These are phyloP conservation scores for Infundibulicybe gibba DNA, from an alignment of 768 basidiomycete genomes.

Conservation along the genomic window DNA sequence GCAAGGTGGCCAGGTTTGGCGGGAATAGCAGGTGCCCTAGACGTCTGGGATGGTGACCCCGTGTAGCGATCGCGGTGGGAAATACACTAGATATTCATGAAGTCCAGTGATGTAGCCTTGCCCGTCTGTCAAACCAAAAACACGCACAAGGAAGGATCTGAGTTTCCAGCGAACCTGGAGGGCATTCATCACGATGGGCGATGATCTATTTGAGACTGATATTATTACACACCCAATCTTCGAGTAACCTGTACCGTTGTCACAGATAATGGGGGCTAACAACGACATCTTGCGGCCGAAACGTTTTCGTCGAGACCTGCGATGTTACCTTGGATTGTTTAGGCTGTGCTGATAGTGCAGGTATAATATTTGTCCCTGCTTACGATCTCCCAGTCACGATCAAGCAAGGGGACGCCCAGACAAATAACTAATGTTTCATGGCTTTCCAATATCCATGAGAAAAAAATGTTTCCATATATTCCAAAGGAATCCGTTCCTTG, in stretches of 20 bases:
- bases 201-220: background rate
- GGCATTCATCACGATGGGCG: conserved; percentile 2
- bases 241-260: conserved; percentile 96
- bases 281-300: conserved; percentile 54
- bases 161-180: conserved; percentile 92
- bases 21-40: conserved; percentile 76
- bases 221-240: conserved; percentile 82
- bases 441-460: no score
- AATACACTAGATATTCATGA: conserved; percentile 63
- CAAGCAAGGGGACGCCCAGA: no score
- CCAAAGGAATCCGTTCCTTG: no score
- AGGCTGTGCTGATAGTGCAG: no score
- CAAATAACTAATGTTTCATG: no score
- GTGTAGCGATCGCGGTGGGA: conserved; percentile 94
- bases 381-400: no score
- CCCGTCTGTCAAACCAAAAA: conserved; percentile 5
- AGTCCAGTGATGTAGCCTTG: conserved; percentile 5
- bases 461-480: background rate
- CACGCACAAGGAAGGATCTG: conserved; percentile 94
- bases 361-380: no score
- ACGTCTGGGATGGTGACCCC: conserved; percentile 60
- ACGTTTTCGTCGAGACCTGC: conserved; percentile 4
- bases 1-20: conserved; percentile 89
- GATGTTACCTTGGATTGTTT: no score
- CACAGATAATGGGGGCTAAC: conserved; percentile 93